Evolutionary conservation across 352 stramenopile species (phyloP).

Genomic region (Pythium phragmitis): DNA sequence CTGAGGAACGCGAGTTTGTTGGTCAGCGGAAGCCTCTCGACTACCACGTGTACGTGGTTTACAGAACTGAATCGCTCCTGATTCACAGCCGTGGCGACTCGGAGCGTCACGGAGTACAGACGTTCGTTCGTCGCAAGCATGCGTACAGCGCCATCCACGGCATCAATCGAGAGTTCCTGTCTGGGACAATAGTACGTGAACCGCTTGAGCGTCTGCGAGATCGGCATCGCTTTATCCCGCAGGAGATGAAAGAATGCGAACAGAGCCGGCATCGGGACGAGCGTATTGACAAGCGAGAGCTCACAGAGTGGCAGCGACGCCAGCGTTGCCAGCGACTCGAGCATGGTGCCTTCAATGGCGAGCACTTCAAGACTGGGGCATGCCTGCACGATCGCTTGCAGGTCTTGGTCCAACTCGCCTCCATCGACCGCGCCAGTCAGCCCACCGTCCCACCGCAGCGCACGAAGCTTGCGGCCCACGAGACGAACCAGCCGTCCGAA

Average conservation of each 20-base stretch:
- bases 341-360: neutral
- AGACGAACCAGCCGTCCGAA: slow-evolving; percentile 2
- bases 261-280: neutral
- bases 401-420: neutral
- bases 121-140: neutral
- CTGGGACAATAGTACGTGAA: neutral
- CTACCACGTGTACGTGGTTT: neutral
- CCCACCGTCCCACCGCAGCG: slow-evolving; percentile 4
- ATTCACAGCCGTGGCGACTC: neutral
- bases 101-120: neutral
- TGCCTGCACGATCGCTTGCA: neutral
- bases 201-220: neutral
- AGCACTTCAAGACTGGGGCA: slow-evolving; percentile 3
- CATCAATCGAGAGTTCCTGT: neutral
- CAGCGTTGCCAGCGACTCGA: neutral
- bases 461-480: neutral
- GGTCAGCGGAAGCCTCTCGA: neutral
- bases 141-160: neutral
- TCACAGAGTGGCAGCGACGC: neutral
- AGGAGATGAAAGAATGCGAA: neutral
- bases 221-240: neutral
- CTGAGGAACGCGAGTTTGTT: neutral
- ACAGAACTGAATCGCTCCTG: neutral
- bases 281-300: neutral
- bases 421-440: neutral